Base-by-base conservation (phyloP, 148 eudicot genomes). In the Vaccinium corymbosum region DNA sequence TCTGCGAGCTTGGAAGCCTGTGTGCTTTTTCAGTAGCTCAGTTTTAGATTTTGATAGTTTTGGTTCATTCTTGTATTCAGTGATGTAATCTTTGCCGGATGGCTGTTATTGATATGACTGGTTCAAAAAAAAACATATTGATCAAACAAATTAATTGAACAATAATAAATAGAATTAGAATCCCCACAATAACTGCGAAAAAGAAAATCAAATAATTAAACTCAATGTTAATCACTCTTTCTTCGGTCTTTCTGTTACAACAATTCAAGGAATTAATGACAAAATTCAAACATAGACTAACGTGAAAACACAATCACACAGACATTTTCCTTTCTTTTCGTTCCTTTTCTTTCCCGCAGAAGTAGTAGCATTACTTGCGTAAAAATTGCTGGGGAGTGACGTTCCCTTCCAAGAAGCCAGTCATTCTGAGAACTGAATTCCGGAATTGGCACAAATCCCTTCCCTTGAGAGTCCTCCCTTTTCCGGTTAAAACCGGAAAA, bases 401-500 rank as follows among this genome's bases (percentile, higher is more conserved):
- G 46, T 42, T 42, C 46, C 46, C 46, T 88, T 95, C 97, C 53
- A 92, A 87, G 84, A 93, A 93, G 17, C 98, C 97, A 25, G 98
- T 95, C 90, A 92, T 88, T 78, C 91, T 86, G 78, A 93, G 92
- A 87, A 95, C 76, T 4, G 94, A 90, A 90, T 93, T 90, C 82
- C 97, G 81, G 15, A 95, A 88, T 85, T 87, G 81, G 73, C 90
- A 80, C 89, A 95, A 87, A 86, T 93, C 93, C 85, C 93, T 84
- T 7, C 94, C 94, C 78, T 92, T 94, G 17, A 90, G 83, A 51
- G 89, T 88, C 88, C 91, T 90, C 52, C 91, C 93, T 56, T 86
- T 88, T 0, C 90, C 90, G 20, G 81, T 83, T 50, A 86, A 87
- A 29, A 92, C 85, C 20, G 92, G 89, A 68, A 86, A 86, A 0